phyloP scores from a whole-genome alignment of 2,329 filamentous ascomycete genomes.

The Ophiocordyceps sinensis region DNA sequence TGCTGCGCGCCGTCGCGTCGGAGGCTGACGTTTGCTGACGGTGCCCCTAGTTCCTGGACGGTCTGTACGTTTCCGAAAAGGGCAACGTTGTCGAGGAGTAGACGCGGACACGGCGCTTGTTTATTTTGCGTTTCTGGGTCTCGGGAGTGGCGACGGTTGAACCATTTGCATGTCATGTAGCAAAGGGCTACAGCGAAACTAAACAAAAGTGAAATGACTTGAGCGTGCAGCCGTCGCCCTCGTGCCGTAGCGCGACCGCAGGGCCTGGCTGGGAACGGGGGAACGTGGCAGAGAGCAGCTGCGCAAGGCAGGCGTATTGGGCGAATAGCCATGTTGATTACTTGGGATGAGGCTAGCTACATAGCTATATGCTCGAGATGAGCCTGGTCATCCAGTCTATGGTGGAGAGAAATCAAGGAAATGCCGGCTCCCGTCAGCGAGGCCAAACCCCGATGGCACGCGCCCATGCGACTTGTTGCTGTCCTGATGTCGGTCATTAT shows the following conservation, averaged over 20 bases:
- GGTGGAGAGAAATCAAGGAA: neutral
- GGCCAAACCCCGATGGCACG: neutral
- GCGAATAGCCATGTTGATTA: neutral
- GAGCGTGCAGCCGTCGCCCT: constrained; percentile 5
- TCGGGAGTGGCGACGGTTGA: constrained; percentile 49
- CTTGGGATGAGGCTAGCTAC: neutral
- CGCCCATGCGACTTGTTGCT: neutral
- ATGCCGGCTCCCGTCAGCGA: neutral
- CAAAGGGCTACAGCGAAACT: constrained; percentile 28
- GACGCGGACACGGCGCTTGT: constrained; percentile 28
- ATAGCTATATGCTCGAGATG: neutral
- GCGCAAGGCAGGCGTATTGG: neutral
- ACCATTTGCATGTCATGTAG: constrained; percentile 46
- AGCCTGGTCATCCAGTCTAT: constrained; percentile 1
- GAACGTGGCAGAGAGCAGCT: neutral
- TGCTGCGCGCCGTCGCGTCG: neutral
- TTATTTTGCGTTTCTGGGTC: constrained; percentile 47
- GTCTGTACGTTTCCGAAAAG: constrained; percentile 99
- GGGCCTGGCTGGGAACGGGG: neutral
- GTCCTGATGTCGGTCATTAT: neutral
- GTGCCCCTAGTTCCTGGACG: constrained; percentile 77
- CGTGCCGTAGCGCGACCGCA: neutral
- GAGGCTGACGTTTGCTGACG: constrained; percentile 8
- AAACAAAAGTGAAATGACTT: constrained; percentile 23
- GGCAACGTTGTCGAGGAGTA: constrained; percentile 76